A percentile compares a stretch with the other conserved stretches of the same genome.
Evolutionary conservation across 2,329 filamentous ascomycete species (phyloP).

Genomic region (Aspergillus tubingensis): DNA sequence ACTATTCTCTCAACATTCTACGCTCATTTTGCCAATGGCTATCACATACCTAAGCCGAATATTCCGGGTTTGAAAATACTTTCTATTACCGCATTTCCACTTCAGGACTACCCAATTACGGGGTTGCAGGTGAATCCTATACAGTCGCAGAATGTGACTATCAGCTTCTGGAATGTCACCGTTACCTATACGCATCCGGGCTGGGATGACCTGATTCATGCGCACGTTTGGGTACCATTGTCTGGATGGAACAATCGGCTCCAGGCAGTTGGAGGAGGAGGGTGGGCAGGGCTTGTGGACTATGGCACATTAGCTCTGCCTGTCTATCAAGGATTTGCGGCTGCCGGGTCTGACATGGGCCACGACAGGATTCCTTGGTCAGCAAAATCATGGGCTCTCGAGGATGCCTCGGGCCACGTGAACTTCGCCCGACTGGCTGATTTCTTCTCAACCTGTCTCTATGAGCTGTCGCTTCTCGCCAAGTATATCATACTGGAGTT

Average conservation of each 20-base stretch:
- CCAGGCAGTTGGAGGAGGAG: conserved; percentile 43
- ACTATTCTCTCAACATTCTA: no score
- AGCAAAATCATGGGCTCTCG: background rate
- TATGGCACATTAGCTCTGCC: background rate
- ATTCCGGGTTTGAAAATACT: no score
- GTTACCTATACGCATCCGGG: conserved; percentile 43
- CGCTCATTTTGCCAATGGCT: no score
- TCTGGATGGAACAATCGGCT: conserved; percentile 42
- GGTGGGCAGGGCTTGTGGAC: conserved; percentile 25
- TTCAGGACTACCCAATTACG: no score
- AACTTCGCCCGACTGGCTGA: conserved; percentile 35
- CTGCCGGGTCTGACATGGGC: conserved; percentile 14
- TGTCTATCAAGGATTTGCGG: conserved; percentile 8
- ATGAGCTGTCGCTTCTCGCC: conserved; percentile 39
- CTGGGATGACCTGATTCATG: conserved; percentile 35
- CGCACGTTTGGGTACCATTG: conserved; percentile 39
- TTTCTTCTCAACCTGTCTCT: conserved; percentile 34
- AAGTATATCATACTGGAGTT: conserved; percentile 27
- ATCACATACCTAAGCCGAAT: no score
- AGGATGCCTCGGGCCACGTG: conserved; percentile 1
- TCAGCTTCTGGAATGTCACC: conserved; percentile 42
- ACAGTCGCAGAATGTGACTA: background rate
- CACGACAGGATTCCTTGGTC: background rate
- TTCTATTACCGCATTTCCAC: no score
- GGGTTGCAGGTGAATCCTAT: no score